Percentiles rank a stretch among this genome's conserved stretches.
phyloP scores from a whole-genome alignment of 306 rosid species.

The Sicyos baderoa region DNA sequence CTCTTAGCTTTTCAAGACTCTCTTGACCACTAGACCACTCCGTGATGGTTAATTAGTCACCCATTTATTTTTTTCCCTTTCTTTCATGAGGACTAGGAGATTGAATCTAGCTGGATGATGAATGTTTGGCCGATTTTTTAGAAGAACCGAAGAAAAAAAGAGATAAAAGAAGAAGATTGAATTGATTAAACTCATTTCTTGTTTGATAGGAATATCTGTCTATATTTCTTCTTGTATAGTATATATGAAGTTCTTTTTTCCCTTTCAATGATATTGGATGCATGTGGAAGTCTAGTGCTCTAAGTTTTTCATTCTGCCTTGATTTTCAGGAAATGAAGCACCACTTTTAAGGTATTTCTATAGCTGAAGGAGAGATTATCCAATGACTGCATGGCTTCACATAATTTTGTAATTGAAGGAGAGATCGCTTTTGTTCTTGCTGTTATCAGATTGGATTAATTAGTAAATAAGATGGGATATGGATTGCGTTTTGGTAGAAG shows the following conservation, averaged over 20 bases:
- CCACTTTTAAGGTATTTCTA: conserved; percentile 58
- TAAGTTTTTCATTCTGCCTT: conserved; percentile 19
- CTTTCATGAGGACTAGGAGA: too few species aligned
- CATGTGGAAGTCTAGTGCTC: background rate
- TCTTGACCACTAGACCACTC: too few species aligned
- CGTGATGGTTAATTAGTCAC: too few species aligned
- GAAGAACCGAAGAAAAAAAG: too few species aligned
- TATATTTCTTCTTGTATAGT: background rate
- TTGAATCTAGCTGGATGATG: too few species aligned
- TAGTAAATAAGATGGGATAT: background rate
- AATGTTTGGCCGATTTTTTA: too few species aligned
- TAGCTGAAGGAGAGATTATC: background rate
- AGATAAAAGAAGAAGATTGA: too few species aligned
- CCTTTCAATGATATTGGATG: background rate
- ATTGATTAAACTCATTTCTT: too few species aligned
- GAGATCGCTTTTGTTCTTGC: conserved; percentile 5
- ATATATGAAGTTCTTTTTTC: background rate
- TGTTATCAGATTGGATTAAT: background rate
- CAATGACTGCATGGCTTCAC: background rate
- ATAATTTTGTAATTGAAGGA: background rate
- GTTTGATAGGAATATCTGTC: too few species aligned
- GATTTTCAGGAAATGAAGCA: conserved; percentile 65
- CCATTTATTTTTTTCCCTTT: too few species aligned
- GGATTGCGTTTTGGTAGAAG: background rate
- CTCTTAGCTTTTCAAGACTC: too few species aligned